Conservation (phyloP, 108 stramenopile species). For the Cyclotella distinguenda region DNA sequence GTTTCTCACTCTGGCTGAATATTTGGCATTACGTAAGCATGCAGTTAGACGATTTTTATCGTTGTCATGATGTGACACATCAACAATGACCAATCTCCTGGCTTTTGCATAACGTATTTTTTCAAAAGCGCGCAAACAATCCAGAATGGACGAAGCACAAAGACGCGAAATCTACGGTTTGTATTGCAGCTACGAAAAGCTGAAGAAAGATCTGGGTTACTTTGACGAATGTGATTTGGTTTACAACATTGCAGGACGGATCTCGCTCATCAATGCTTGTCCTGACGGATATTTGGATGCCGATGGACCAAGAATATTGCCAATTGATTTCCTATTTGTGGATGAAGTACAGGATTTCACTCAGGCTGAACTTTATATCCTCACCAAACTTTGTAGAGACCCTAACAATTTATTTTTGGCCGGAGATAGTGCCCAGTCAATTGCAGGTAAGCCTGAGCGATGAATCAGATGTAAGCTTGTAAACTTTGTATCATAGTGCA, state of each 20-base stretch:
- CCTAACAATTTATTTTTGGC: constrained; percentile 42
- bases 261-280: constrained; percentile 2
- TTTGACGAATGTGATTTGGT: constrained; percentile 50
- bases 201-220: constrained; percentile 33
- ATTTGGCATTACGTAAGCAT: constrained; percentile 34
- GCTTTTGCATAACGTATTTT: no score
- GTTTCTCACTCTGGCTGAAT: constrained; percentile 43
- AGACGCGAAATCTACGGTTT: constrained; percentile 34
- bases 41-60: no score
- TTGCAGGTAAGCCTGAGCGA: constrained; percentile 7
- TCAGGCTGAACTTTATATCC: constrained; percentile 34
- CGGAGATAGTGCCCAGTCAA: constrained; percentile 51
- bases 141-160: constrained; percentile 39
- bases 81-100: no score
- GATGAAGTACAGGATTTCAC: constrained; percentile 55
- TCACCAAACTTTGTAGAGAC: constrained; percentile 34
- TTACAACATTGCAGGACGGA: constrained; percentile 47
- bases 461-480: background rate
- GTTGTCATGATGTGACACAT: no score
- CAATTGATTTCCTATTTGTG: constrained; percentile 36
- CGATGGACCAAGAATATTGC: constrained; percentile 3
- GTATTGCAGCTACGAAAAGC: constrained; percentile 37
- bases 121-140: constrained; percentile 33
- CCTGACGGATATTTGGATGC: background rate
- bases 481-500: background rate